These are phyloP conservation scores for Beta lomatogona DNA, from an alignment of 179 eudicot species.

Conservation along the genomic window DNA sequence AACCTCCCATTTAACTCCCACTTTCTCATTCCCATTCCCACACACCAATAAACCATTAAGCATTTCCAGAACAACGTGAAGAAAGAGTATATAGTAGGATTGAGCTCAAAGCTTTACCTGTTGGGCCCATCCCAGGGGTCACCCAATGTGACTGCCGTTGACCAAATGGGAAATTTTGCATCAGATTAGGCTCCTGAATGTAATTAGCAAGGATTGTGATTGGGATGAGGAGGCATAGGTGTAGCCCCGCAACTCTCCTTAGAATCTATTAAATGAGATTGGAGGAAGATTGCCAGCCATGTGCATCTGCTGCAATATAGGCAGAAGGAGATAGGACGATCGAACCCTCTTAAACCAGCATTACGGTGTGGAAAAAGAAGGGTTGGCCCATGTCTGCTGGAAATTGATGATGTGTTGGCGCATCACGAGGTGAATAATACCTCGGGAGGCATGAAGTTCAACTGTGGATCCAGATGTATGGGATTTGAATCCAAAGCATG, in stretches of 20 bases:
- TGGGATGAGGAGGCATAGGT: constrained; percentile 52
- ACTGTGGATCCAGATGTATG: constrained; percentile 57
- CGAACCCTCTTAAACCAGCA: constrained; percentile 54
- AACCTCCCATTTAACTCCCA: not conserved
- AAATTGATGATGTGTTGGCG: constrained; percentile 53
- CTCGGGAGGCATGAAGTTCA: constrained; percentile 64
- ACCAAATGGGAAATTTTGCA: constrained; percentile 64
- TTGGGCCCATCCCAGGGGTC: constrained; percentile 59
- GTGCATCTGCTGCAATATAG: constrained; percentile 71
- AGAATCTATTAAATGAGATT: constrained; percentile 43
- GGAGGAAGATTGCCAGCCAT: constrained; percentile 61
- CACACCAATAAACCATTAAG: too few species aligned
- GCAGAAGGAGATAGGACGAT: constrained; percentile 55
- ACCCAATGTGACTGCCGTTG: constrained; percentile 61
- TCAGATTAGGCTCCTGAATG: constrained; percentile 52
- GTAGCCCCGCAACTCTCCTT: constrained; percentile 55
- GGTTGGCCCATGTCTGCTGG: constrained; percentile 53
- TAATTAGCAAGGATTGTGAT: constrained; percentile 45
- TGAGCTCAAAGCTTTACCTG: constrained; percentile 47
- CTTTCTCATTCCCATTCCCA: not conserved
- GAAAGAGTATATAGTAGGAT: not conserved
- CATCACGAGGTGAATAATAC: constrained; percentile 45
- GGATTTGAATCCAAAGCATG: constrained; percentile 57
- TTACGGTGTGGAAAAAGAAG: constrained; percentile 58
- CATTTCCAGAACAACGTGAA: not conserved